A percentile compares a stretch with the other conserved stretches of the same genome.
Evolutionary conservation across 768 basidiomycete species (phyloP).

Genomic region (Hortiboletus campestris): DNA sequence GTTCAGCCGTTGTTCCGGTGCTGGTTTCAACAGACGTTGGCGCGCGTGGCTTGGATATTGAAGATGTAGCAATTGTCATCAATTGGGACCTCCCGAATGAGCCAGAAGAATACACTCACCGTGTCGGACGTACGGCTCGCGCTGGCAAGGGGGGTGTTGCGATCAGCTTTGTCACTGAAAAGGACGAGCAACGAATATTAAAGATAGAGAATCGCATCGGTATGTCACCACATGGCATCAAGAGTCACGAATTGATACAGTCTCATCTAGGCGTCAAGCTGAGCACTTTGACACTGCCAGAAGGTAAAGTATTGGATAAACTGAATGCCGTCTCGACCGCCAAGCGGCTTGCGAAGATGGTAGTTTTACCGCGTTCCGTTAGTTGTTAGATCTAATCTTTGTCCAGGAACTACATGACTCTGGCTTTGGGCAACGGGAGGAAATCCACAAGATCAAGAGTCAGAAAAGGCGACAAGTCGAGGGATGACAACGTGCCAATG

Average conservation of each 20-base stretch:
- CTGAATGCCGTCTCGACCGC: constrained; percentile 90
- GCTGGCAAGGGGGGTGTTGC: constrained; percentile 88
- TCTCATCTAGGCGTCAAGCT: constrained; percentile 63
- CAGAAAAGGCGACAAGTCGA: constrained; percentile 20
- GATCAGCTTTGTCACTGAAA: constrained; percentile 92
- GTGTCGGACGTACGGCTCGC: constrained; percentile 91
- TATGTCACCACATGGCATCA: constrained; percentile 38
- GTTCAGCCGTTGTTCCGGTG: constrained; percentile 83
- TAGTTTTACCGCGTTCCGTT: constrained; percentile 27
- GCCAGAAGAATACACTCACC: constrained; percentile 93
- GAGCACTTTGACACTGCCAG: constrained; percentile 70
- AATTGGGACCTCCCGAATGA: constrained; percentile 95
- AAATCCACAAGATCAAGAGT: constrained; percentile 69
- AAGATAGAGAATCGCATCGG: constrained; percentile 85
- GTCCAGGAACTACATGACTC: constrained; percentile 80
- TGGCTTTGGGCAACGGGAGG: constrained; percentile 85
- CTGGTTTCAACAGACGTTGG: constrained; percentile 95
- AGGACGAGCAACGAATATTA: constrained; percentile 81
- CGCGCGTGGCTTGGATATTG: constrained; percentile 92
- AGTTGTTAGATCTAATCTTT: constrained; percentile 1
- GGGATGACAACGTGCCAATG: neutral
- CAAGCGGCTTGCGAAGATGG: constrained; percentile 92
- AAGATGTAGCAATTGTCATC: constrained; percentile 92
- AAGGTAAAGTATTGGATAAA: constrained; percentile 77
- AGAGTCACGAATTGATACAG: neutral